These are phyloP conservation scores for Epichloe sp. DNA, from an alignment of 2,329 filamentous ascomycete species.

Conservation along the genomic window DNA sequence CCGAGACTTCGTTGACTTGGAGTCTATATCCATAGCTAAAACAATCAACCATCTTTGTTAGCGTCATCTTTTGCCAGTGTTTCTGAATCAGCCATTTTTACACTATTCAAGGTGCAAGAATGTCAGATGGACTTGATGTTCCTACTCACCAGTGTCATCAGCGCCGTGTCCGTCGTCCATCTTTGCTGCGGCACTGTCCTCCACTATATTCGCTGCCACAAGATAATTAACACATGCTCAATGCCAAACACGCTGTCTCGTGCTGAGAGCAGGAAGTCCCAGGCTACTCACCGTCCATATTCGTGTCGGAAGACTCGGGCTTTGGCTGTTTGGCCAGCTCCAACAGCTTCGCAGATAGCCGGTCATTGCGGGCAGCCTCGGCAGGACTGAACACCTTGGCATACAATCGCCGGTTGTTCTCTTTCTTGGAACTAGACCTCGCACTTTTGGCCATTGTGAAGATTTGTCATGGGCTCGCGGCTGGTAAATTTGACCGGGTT, in stretches of 20 bases:
- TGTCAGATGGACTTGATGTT: not conserved
- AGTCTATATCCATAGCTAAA: constrained; percentile 45
- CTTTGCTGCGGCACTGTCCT: constrained; percentile 15
- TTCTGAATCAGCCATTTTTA: not conserved
- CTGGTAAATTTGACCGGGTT: not conserved
- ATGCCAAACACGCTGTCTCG: not conserved
- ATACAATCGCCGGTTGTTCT: constrained; percentile 72
- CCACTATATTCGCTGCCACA: constrained; percentile 11
- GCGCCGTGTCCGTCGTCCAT: constrained; percentile 18
- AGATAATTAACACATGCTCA: not conserved
- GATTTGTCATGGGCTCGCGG: not conserved
- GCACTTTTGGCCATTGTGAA: constrained; percentile 73
- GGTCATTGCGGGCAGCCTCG: constrained; percentile 65
- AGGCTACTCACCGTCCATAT: constrained; percentile 28
- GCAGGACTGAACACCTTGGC: constrained; percentile 72
- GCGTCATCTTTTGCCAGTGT: not conserved
- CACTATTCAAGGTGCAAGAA: not conserved
- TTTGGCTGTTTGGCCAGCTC: constrained; percentile 68
- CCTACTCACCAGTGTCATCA: constrained; percentile 11
- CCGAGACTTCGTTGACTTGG: constrained; percentile 25
- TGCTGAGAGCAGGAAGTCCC: constrained; percentile 1
- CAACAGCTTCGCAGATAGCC: constrained; percentile 74
- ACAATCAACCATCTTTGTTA: constrained; percentile 3
- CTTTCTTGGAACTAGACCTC: constrained; percentile 66
- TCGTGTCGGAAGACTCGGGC: constrained; percentile 39